Percentiles rank a stretch among this genome's conserved stretches.
These are phyloP conservation scores for Sarcodon sp. DNA, from an alignment of 768 basidiomycete genomes.

Conservation along the genomic window DNA sequence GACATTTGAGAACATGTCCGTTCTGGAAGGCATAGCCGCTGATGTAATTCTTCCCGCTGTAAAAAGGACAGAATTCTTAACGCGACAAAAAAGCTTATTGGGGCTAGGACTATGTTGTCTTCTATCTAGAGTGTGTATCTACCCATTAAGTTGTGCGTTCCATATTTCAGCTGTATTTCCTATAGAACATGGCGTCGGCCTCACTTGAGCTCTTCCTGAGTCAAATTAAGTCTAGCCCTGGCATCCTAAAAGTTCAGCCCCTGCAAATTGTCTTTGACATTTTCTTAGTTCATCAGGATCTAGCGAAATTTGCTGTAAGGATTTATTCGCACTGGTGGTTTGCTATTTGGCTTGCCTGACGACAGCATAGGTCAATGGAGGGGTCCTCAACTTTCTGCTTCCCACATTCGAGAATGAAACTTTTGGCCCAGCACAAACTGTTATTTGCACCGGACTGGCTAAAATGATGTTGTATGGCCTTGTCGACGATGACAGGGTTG, in stretches of 20 bases:
- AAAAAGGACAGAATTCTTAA: slow-evolving; percentile 25
- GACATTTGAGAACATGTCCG: slow-evolving; percentile 32
- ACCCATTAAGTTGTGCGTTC: slow-evolving; percentile 8
- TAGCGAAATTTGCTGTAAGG: slow-evolving; percentile 10
- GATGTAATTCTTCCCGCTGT: slow-evolving; percentile 38
- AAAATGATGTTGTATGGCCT: slow-evolving; percentile 39
- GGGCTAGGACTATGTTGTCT: slow-evolving; percentile 35
- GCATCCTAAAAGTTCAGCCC: slow-evolving; percentile 26
- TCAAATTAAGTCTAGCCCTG: slow-evolving; percentile 28
- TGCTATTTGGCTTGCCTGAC: neutral
- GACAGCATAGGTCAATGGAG: slow-evolving; percentile 11
- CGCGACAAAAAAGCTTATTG: slow-evolving; percentile 32
- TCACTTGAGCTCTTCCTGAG: slow-evolving; percentile 35
- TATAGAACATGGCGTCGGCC: slow-evolving; percentile 29
- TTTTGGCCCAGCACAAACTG: slow-evolving; percentile 26
- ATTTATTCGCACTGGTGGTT: neutral
- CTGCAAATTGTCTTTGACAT: slow-evolving; percentile 37
- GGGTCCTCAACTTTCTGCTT: slow-evolving; percentile 27
- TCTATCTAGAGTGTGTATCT: slow-evolving; percentile 21
- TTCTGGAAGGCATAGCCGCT: slow-evolving; percentile 32
- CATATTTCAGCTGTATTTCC: slow-evolving; percentile 13
- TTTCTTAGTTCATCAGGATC: slow-evolving; percentile 31
- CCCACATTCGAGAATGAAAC: slow-evolving; percentile 27
- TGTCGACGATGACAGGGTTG: slow-evolving; percentile 28
- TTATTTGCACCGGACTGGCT: slow-evolving; percentile 31